These are phyloP conservation scores for Aspergillus sp. DNA, from an alignment of 2,329 filamentous ascomycete species.

Conservation along the genomic window DNA sequence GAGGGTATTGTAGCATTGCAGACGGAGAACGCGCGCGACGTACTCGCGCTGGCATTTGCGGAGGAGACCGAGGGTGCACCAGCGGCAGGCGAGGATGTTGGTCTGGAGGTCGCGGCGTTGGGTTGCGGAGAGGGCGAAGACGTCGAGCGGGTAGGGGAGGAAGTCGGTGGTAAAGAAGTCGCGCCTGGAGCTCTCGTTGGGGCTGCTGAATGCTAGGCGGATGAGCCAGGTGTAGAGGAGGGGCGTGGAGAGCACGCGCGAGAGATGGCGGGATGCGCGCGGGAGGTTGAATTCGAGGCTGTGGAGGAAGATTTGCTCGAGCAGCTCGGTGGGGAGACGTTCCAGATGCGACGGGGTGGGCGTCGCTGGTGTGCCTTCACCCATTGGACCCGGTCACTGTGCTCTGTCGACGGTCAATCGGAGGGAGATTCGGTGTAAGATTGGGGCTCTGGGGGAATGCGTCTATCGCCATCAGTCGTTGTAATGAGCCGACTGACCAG, in stretches of 20 bases:
- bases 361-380: constrained; percentile 6
- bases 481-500: no score
- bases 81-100: constrained; percentile 37
- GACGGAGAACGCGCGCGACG: constrained; percentile 32
- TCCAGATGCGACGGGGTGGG: constrained; percentile 37
- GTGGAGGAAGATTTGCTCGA: constrained; percentile 53
- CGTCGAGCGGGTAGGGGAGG: constrained; percentile 35
- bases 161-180: constrained; percentile 40
- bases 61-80: constrained; percentile 41
- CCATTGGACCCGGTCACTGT: constrained; percentile 14
- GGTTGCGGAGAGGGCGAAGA: constrained; percentile 27
- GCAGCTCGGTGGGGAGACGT: constrained; percentile 47
- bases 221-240: constrained; percentile 45
- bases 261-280: constrained; percentile 43
- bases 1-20: constrained; percentile 26
- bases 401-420: background rate
- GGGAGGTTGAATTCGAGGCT: constrained; percentile 50
- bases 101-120: constrained; percentile 36
- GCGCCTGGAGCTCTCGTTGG: constrained; percentile 28
- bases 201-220: constrained; percentile 42
- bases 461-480: no score
- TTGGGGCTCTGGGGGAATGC: background rate
- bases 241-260: constrained; percentile 38
- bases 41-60: constrained; percentile 41
- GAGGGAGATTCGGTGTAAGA: background rate